Percentiles rank a stretch among this genome's conserved stretches.
These are phyloP conservation scores for Ceratocystis huliohia DNA, from an alignment of 2,329 filamentous ascomycete genomes.

Conservation along the genomic window DNA sequence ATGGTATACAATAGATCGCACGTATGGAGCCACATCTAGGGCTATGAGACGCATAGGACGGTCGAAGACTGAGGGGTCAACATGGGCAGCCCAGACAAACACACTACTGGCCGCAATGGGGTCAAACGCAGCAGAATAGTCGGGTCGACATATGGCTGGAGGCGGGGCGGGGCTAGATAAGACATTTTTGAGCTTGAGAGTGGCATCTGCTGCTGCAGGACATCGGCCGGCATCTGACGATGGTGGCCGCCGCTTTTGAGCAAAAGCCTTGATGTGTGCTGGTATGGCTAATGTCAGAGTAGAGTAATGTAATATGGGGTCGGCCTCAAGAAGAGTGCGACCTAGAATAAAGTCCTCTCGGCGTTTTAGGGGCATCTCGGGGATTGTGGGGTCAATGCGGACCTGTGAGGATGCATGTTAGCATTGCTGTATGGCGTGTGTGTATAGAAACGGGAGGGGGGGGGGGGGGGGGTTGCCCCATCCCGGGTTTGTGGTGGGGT, in stretches of 20 bases:
- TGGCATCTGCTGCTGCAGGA: slow-evolving; percentile 23
- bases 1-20: slow-evolving; percentile 71
- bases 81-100: slow-evolving; percentile 22
- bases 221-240: neutral
- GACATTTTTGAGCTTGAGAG: slow-evolving; percentile 25
- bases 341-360: slow-evolving; percentile 42
- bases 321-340: slow-evolving; percentile 36
- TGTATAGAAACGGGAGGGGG: neutral
- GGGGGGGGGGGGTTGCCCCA: neutral
- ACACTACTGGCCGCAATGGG: slow-evolving; percentile 38
- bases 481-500: no score
- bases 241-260: neutral
- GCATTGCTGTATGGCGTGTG: slow-evolving; percentile 1
- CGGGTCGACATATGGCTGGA: slow-evolving; percentile 21
- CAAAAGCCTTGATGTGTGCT: slow-evolving; percentile 11
- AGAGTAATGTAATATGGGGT: slow-evolving; percentile 27
- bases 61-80: slow-evolving; percentile 66
- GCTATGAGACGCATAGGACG: slow-evolving; percentile 52
- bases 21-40: slow-evolving; percentile 73
- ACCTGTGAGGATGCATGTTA: slow-evolving; percentile 29
- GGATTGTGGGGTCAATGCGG: slow-evolving; percentile 49
- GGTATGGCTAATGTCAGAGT: neutral
- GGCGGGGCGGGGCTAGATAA: slow-evolving; percentile 22
- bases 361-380: slow-evolving; percentile 37
- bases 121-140: slow-evolving; percentile 40